Conservation (phyloP, 1,284 basidiomycete genomes). For the Apiotrichum sp. region DNA sequence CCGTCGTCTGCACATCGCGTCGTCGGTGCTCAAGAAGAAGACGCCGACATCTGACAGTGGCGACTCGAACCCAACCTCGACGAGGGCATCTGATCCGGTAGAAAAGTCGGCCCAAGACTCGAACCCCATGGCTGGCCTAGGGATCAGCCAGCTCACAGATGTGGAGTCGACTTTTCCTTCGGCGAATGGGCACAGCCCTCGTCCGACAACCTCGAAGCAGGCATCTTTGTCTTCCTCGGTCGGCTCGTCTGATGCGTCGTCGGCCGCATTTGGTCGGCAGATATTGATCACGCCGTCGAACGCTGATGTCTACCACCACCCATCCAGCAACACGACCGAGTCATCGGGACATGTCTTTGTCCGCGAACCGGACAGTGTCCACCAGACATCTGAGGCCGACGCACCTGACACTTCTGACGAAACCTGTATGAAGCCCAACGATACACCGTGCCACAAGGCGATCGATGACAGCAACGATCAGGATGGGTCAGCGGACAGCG, state of each 20-base stretch:
- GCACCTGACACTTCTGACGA: not conserved
- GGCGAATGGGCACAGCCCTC: not conserved
- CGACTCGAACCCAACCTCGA: constrained; percentile 5
- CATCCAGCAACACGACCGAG: not conserved
- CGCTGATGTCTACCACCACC: constrained; percentile 4
- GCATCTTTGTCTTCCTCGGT: constrained; percentile 1
- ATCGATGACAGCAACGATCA: not conserved
- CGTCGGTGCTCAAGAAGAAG: constrained; percentile 34
- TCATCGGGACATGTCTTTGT: not conserved
- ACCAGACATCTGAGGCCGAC: not conserved
- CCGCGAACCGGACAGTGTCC: not conserved
- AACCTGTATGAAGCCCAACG: too few relatives aligned
- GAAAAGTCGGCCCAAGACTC: not conserved
- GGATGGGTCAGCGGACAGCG: not conserved
- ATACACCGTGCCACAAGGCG: not conserved
- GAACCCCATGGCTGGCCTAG: constrained; percentile 9
- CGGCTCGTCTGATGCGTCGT: constrained; percentile 12
- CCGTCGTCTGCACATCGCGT: constrained; percentile 30
- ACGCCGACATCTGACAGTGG: constrained; percentile 14
- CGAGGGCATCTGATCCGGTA: not conserved
- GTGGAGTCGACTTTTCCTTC: constrained; percentile 11
- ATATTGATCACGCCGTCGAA: constrained; percentile 16
- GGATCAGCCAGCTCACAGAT: constrained; percentile 5
- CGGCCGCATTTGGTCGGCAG: constrained; percentile 6
- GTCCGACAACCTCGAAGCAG: not conserved